phyloP scores from a whole-genome alignment of 305 asterid genomes.

The Coffea humblotiana region DNA sequence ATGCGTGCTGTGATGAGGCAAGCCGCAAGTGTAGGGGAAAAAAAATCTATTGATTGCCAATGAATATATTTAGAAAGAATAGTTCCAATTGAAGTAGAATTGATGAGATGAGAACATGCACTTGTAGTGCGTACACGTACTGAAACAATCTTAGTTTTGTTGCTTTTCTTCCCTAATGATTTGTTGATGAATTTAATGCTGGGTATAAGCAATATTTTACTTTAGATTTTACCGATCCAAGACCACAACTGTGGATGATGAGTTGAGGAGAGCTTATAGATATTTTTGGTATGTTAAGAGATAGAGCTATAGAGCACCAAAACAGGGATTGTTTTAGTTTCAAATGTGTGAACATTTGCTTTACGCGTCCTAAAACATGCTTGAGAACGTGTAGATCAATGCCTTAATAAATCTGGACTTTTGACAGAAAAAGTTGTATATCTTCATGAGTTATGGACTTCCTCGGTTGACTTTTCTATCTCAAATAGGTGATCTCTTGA shows the following conservation, averaged over 20 bases:
- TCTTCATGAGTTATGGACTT: neutral
- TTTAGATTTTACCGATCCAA: neutral
- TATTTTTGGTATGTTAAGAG: neutral
- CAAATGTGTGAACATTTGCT: neutral
- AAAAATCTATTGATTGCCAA: neutral
- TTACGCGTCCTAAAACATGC: neutral
- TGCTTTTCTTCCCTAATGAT: neutral
- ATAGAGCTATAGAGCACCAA: too few relatives aligned
- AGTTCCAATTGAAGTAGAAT: neutral
- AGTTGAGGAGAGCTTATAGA: neutral
- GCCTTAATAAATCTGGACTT: neutral
- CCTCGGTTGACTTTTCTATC: neutral
- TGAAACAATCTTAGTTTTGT: neutral
- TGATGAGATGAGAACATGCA: neutral
- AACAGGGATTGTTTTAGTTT: neutral
- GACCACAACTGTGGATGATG: neutral
- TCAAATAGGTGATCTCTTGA: neutral
- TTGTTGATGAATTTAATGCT: neutral
- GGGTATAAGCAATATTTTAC: neutral
- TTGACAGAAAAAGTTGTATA: too few relatives aligned
- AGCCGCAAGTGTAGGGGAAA: neutral
- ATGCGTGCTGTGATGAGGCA: neutral
- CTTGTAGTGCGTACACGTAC: neutral
- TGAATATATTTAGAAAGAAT: neutral
- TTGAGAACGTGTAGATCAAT: neutral